Evolutionary conservation across 805 yeast genomes (phyloP), one percentile per base, ranked within the genome.

Genomic region (Alloascoidea hylecoeti): DNA sequence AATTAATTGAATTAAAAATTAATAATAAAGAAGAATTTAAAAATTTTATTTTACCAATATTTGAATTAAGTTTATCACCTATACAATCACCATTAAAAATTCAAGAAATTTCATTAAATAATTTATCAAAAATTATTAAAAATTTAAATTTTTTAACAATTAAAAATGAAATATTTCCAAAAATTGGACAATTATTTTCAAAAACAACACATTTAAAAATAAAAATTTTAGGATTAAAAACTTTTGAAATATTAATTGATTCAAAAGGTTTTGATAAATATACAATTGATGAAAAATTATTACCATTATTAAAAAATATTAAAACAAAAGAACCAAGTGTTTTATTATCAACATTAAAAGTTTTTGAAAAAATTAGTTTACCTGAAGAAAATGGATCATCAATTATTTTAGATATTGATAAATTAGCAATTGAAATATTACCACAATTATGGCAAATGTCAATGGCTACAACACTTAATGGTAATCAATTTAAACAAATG

Each of bases 141-240:
- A 61, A 68, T 35, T 59, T 78, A 35, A 88, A 78, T 40, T 78
- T 78, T 47, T 67, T 85, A 6, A 70, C 76, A 15, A 66, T 86
- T 40, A 85, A 89, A 46, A 78, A 75, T 46, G 71, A 72, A 19
- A 60, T 86, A n/a, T 73, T 82, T 52, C 94, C 95, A 2, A 58
- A 74, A 35, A 62, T 85, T 14, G 70, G 84, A 35, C 68, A 66
- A 35, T 68, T 84, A 4, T 92, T 89, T 57, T 71, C 85, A 30
- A 79, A 84, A 35, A 92, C 98, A 1, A 83, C 88, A 0, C 74
- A 92, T 18, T 62, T 88, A 23, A 74, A 81, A 3, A 80, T 92
- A 17, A 89, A 92, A 49, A 61, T 79, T 14, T 66, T 72, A 13
- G 72, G 92, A 2, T 63, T 85, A 16, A 59, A 65, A 15, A 66